Base-by-base conservation (phyloP, 208 protist species). In the Leishmania amazonensis region DNA sequence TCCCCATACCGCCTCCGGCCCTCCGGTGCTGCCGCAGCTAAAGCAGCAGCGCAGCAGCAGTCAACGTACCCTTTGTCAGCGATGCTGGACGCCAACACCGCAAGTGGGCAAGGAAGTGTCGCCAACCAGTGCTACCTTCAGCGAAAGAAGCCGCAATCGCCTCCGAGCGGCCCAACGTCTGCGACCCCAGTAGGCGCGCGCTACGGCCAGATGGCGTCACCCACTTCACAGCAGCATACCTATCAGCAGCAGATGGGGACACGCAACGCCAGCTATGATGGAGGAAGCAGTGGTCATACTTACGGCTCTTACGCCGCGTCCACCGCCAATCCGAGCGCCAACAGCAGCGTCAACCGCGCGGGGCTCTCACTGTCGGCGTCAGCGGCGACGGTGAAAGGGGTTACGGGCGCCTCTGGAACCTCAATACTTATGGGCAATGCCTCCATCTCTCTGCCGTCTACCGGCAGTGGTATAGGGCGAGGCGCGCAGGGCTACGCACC, bases 101-200 rank as follows among this genome's bases (percentile, higher is more conserved):
- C 73, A 62, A 60, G 67, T 71, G 42, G 47, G 40, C 35, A 54
- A 78, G 60, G 45, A 71, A 60, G 38, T 67, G 54, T 72, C 76
- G 31, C 35, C 57, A 53, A 11, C 51, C 71, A 3, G 24, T 65
- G 35, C 80, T 49, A 74, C 53, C 62, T n/a, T 6, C 68, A 45
- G 35, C 40, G 51, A 5, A 21, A 73, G 40, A 38, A 24, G 21
- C 35, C 19, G 21, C 68, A 19, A 4, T 73, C 68, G 2, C 68
- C 68, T 24, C 19, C 40, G 24, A 49, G 68, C 9, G 68, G 68
- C 21, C 35, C 68, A 42, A 40, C 40, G 21, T 28, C 40, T 17
- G 68, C 68, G 2, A 6, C 42, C 21, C 24, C 68, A 28, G 42
- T 15, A 28, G 28, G 40, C 42, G 35, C 68, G 40, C 40, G 35